Evolutionary conservation across 2,329 filamentous ascomycete species (phyloP).

Genomic region (Phyllosticta citriasiana): DNA sequence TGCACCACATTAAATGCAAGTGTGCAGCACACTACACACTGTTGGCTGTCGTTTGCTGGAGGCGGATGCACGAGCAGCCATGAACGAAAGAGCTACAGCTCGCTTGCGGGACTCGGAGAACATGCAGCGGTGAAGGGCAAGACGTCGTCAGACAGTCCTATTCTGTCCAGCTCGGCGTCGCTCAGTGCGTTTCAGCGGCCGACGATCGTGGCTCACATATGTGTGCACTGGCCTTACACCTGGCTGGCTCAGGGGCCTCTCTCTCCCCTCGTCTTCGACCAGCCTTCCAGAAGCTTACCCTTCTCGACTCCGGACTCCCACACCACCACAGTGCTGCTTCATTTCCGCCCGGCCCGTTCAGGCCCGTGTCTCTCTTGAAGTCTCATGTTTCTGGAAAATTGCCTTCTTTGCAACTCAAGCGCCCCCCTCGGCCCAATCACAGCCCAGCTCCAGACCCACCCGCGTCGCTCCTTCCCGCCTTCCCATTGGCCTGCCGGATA

Average conservation of each 20-base stretch:
- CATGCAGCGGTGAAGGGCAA: slow-evolving; percentile 13
- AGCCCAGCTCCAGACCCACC: background rate
- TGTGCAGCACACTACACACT: background rate
- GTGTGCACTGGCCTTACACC: background rate
- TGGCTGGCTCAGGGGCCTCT: slow-evolving; percentile 19
- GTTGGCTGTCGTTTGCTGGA: no score
- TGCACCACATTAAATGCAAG: slow-evolving; percentile 17
- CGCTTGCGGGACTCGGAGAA: background rate
- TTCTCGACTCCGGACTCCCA: slow-evolving; percentile 14
- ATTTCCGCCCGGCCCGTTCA: slow-evolving; percentile 23
- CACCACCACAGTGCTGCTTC: slow-evolving; percentile 11
- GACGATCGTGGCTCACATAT: slow-evolving; percentile 15
- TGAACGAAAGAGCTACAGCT: background rate
- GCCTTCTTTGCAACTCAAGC: slow-evolving; percentile 11
- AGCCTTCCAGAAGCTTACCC: slow-evolving; percentile 21
- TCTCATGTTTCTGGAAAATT: slow-evolving; percentile 29
- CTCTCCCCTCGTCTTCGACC: slow-evolving; percentile 18
- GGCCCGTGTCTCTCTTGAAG: slow-evolving; percentile 19
- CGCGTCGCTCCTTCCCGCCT: background rate
- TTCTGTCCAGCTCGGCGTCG: slow-evolving; percentile 13
- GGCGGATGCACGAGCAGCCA: no score
- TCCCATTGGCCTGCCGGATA: background rate
- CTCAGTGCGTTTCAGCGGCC: slow-evolving; percentile 13
- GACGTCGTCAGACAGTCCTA: slow-evolving; percentile 14
- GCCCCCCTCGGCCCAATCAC: background rate